Evolutionary conservation across 2,329 filamentous ascomycete species (phyloP).

Genomic region (Metarhizium anisopliae): DNA sequence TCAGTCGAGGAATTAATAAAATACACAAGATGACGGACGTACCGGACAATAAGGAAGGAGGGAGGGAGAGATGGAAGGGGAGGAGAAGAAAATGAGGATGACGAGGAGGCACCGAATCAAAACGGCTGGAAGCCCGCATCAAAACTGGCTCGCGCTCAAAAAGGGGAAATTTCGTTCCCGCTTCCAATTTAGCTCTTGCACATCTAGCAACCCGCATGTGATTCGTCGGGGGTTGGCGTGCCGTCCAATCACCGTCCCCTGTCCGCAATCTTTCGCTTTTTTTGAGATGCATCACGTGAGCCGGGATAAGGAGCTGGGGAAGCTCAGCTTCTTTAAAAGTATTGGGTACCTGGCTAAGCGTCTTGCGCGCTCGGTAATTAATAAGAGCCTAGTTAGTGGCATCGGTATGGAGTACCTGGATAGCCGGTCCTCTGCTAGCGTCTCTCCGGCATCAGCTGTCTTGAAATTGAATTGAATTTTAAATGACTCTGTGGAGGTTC

Average conservation of each 20-base stretch:
- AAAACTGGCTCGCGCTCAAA: conserved; percentile 15
- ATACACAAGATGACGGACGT: conserved; percentile 4
- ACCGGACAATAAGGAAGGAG: conserved; percentile 14
- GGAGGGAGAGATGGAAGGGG: conserved; percentile 11
- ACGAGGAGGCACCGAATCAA: conserved; percentile 1
- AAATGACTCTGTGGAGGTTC: too few relatives aligned
- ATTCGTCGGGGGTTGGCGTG: conserved; percentile 15
- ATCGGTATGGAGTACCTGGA: too few relatives aligned
- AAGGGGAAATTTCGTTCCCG: conserved; percentile 28
- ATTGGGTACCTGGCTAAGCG: background rate
- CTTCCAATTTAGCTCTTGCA: conserved; percentile 4
- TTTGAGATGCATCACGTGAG: conserved; percentile 6
- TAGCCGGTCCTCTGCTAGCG: too few relatives aligned
- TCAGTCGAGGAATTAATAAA: conserved; percentile 12
- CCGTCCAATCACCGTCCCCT: background rate
- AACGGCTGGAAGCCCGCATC: conserved; percentile 1
- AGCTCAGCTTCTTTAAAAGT: background rate
- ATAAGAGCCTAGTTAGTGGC: too few relatives aligned
- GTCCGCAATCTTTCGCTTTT: background rate
- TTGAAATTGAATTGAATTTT: too few relatives aligned
- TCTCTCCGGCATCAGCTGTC: too few relatives aligned
- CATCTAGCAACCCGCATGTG: conserved; percentile 19
- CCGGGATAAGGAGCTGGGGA: background rate
- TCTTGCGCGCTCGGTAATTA: too few relatives aligned
- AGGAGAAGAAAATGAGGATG: conserved; percentile 6